Evolutionary conservation across 129 eudicot species (phyloP), one percentile per base, ranked within the genome.

Genomic region (Chrysanthemum seticuspe): DNA sequence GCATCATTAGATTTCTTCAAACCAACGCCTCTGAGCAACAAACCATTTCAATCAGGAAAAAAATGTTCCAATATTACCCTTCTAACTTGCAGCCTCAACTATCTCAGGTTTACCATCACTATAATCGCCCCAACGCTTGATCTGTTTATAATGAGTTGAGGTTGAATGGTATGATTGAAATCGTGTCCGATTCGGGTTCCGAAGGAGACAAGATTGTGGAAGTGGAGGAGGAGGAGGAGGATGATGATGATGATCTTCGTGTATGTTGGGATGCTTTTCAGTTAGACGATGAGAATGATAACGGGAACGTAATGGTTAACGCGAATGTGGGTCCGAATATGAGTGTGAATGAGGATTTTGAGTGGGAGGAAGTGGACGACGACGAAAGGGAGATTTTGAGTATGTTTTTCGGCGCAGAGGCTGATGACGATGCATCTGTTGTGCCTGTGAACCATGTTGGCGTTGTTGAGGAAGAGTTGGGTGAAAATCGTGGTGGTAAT

Each of bases 341-440:
- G 0, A 78, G 75, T 76, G 64, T 13, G 0, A 79, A 79, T 79
- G 83, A 72, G 15, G 91, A 86, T 67, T 83, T 83, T 2, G 87
- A 83, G 55, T 88, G 96, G 96, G 96, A 88, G 67, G 96, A 88
- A 78, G 88, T 88, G 25, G 82, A 79, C 25, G 80, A 76, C 16
- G 84, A 85, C 48, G 91, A 82, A 57, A 72, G 83, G 48, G 91
- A 88, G 23, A 74, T 68, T 27, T 63, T 79, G 71, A 77, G 83
- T 45, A 65, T 77, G 84, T 74, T 78, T 40, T 82, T 81, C 15
- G 88, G 78, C 44, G 72, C 69, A 67, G 89, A 79, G 12, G 54
- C 60, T 27, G 84, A 80, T 67, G 88, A 83, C 11, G 90, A 85
- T 62, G 80, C 68, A 6, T 70, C 86, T 3, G 84, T 73, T 53